A percentile compares a stretch with the other conserved stretches of the same genome.
These are phyloP conservation scores for Strobilomyces dryophilus DNA, from an alignment of 768 basidiomycete genomes.

Conservation along the genomic window DNA sequence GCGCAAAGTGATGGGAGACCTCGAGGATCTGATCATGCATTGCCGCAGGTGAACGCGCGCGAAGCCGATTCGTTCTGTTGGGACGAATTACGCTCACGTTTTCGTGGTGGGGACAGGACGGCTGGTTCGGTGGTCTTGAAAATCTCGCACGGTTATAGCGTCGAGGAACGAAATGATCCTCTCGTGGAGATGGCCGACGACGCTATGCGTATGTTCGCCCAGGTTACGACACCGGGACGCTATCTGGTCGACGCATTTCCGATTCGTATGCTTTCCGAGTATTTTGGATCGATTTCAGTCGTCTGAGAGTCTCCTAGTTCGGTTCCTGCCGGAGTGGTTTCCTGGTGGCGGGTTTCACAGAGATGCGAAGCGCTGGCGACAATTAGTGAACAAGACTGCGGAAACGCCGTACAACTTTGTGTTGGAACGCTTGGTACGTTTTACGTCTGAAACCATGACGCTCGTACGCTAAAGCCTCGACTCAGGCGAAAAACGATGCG, in stretches of 20 bases:
- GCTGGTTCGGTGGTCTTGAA: constrained; percentile 27
- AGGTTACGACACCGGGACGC: not conserved
- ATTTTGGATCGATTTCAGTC: not conserved
- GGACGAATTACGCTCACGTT: too few species aligned
- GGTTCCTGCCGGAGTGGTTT: constrained; percentile 17
- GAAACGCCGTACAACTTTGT: constrained; percentile 6
- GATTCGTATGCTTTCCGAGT: constrained; percentile 1
- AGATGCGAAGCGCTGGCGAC: constrained; percentile 2
- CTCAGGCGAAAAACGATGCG: constrained; percentile 6
- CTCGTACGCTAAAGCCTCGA: not conserved
- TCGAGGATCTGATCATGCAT: constrained; percentile 3
- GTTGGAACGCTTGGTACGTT: constrained; percentile 4
- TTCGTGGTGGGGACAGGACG: too few species aligned
- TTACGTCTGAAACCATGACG: not conserved
- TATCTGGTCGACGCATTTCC: constrained; percentile 9
- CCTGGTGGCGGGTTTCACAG: constrained; percentile 14
- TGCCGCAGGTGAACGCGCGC: constrained; percentile 1
- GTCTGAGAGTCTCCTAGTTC: constrained; percentile 1
- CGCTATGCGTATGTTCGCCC: constrained; percentile 14
- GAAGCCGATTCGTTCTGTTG: too few species aligned
- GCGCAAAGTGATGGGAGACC: not conserved
- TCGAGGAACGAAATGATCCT: constrained; percentile 30
- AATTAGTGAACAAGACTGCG: constrained; percentile 1
- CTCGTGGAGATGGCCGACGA: constrained; percentile 28
- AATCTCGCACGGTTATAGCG: constrained; percentile 34